phyloP scores from a whole-genome alignment of 2,329 filamentous ascomycete species.

The Diplodia sapinea region DNA sequence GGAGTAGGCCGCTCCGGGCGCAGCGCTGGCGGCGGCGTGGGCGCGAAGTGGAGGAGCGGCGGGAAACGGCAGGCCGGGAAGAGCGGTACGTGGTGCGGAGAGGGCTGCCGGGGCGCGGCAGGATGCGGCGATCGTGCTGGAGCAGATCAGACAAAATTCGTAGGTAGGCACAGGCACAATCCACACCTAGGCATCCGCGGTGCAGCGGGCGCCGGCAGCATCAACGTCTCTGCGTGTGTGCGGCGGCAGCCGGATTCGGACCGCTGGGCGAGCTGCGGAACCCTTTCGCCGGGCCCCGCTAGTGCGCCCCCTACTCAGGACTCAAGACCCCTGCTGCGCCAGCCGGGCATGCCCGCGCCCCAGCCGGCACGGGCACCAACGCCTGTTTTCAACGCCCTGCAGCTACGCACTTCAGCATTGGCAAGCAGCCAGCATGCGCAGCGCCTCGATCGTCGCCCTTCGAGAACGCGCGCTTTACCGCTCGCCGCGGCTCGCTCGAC shows the following conservation, averaged over 20 bases:
- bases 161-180: constrained; percentile 20
- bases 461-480: constrained; percentile 41
- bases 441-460: constrained; percentile 31
- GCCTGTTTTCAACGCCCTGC: constrained; percentile 28
- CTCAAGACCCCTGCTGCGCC: not conserved
- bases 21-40: constrained; percentile 5
- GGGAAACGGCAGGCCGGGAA: constrained; percentile 17
- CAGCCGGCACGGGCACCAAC: constrained; percentile 19
- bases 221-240: constrained; percentile 8
- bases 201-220: constrained; percentile 12
- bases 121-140: constrained; percentile 28
- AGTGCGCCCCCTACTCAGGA: not conserved
- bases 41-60: constrained; percentile 10
- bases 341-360: constrained; percentile 21
- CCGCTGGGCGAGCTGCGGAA: constrained; percentile 10
- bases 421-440: constrained; percentile 26
- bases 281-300: constrained; percentile 18
- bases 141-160: constrained; percentile 27
- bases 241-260: constrained; percentile 22
- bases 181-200: constrained; percentile 5
- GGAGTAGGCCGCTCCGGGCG: constrained; percentile 6
- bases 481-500: constrained; percentile 41
- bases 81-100: constrained; percentile 30
- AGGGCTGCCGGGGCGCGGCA: constrained; percentile 28
- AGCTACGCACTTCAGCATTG: constrained; percentile 26